Evolutionary conservation across 768 basidiomycete species (phyloP), one percentile per base, ranked within the genome.

Genomic region (Rhizopogon vulgaris): DNA sequence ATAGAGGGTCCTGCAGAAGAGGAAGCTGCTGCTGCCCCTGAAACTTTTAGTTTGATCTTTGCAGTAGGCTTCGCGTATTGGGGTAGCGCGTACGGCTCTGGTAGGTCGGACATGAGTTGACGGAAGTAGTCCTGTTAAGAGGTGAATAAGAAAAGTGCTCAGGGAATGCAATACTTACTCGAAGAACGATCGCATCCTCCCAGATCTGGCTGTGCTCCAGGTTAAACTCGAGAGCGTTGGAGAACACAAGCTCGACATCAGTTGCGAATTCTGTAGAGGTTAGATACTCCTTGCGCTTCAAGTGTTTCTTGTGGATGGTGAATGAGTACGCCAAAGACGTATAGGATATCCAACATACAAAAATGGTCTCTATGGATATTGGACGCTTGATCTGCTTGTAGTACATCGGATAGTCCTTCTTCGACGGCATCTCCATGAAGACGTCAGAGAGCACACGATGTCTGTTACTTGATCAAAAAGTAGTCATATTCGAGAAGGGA

Each of bases 211-310:
- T 90, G 61, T 87, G 83, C 27, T 95, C 93, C 61, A 81, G 83
- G 59, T 97, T 97, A 71, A 94, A 97, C 52, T 78, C 69, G 65
- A 90, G 75, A 9, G 93, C 94, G 64, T 97, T 97, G 6, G 82
- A 79, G 69, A 94, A 95, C 24, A 97, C 87, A 38, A 94, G 78
- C 60, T 94, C 90, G 12, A 94, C 86, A 53, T 97, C 94, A 8
- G 80, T 80, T 40, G 86, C 85, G 61, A 94, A 95, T 24, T 87
- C 84, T 4, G 77, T 73, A 5, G 79, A 71, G 2, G 74, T 78
- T 18, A 64, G 60, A 63, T 95, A 97, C 58, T 87, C 84, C 63
- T 91, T 88, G 52, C 80, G 80, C 62, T 90, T 85, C 56, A 95
- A 72, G 45, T 80, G 82, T 80, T 84, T 85, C 94, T 97, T 58